phyloP scores from a whole-genome alignment of 768 basidiomycete species.

The Boletus sensibilis region DNA sequence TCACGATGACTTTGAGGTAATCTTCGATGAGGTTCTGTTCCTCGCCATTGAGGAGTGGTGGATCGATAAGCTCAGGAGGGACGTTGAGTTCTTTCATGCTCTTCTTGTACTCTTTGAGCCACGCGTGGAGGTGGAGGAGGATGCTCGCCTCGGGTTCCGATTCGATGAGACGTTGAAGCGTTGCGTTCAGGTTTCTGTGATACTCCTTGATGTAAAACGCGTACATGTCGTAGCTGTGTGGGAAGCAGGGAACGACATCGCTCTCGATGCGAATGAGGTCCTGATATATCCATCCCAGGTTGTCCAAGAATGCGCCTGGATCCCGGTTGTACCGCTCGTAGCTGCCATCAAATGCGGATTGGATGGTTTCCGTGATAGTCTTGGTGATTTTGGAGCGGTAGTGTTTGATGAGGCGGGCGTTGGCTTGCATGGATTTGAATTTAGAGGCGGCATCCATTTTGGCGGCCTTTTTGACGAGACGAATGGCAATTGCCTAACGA shows the following conservation, averaged over 20 bases:
- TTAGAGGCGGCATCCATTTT: constrained; percentile 91
- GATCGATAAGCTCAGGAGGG: constrained; percentile 76
- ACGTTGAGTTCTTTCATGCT: constrained; percentile 94
- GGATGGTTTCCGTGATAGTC: constrained; percentile 75
- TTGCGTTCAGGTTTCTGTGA: constrained; percentile 78
- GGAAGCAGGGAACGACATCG: constrained; percentile 89
- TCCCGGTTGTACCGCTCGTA: constrained; percentile 62
- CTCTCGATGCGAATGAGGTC: constrained; percentile 92
- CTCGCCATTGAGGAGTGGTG: constrained; percentile 91
- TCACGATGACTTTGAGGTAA: constrained; percentile 89
- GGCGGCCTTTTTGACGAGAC: constrained; percentile 91
- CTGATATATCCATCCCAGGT: constrained; percentile 88
- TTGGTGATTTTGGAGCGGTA: constrained; percentile 89
- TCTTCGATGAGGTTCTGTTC: constrained; percentile 93
- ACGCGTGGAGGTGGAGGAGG: constrained; percentile 82
- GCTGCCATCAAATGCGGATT: constrained; percentile 64
- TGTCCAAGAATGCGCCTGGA: constrained; percentile 71
- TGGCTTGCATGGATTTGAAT: constrained; percentile 90
- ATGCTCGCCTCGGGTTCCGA: constrained; percentile 86
- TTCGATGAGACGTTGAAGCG: constrained; percentile 65
- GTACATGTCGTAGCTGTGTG: constrained; percentile 88
- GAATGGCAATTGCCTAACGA: constrained; percentile 82
- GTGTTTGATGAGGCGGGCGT: constrained; percentile 91
- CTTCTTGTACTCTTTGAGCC: constrained; percentile 94
- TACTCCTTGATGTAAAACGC: constrained; percentile 82